Percentiles rank a stretch among this genome's conserved stretches.
Conservation (phyloP, 2,329 filamentous ascomycete species). For the Sclerotinia trifoliorum region DNA sequence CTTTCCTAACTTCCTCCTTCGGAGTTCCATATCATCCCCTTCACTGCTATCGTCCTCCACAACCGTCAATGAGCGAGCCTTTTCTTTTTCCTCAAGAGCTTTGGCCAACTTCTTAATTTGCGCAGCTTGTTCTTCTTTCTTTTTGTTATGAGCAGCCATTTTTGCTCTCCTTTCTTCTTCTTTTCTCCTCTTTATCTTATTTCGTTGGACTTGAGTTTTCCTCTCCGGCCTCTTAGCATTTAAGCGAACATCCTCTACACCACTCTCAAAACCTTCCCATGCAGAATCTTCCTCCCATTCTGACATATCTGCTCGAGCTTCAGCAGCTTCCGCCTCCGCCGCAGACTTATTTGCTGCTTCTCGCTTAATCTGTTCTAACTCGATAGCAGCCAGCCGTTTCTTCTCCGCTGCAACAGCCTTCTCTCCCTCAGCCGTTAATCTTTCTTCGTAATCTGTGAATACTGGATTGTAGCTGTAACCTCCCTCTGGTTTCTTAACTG, state of each 20-base stretch:
- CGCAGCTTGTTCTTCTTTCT: conserved; percentile 68
- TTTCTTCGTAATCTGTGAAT: conserved; percentile 79
- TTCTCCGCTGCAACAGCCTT: conserved; percentile 78
- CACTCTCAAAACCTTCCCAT: conserved; percentile 88
- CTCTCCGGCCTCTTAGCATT: conserved; percentile 75
- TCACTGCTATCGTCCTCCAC: conserved; percentile 50
- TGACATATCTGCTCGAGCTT: conserved; percentile 62
- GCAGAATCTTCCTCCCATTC: conserved; percentile 85
- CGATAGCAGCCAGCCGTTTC: conserved; percentile 65
- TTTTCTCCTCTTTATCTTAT: conserved; percentile 85
- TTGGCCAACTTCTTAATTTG: conserved; percentile 69
- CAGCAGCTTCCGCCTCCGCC: conserved; percentile 71
- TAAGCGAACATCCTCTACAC: conserved; percentile 63
- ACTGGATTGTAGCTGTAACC: conserved; percentile 91
- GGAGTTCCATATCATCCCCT: conserved; percentile 61
- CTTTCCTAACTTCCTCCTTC: conserved; percentile 73
- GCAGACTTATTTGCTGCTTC: conserved; percentile 69
- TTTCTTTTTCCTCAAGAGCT: conserved; percentile 60
- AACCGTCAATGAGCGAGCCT: conserved; percentile 46
- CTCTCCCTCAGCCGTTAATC: conserved; percentile 71
- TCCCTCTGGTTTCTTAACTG: conserved; percentile 74
- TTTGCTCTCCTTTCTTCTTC: conserved; percentile 75
- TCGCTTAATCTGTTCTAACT: conserved; percentile 63
- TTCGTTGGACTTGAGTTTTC: conserved; percentile 83
- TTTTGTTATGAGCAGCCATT: conserved; percentile 73